Base-by-base conservation (phyloP, 192 early-diverging fungal species). In the Gamsiella multidivaricata region DNA sequence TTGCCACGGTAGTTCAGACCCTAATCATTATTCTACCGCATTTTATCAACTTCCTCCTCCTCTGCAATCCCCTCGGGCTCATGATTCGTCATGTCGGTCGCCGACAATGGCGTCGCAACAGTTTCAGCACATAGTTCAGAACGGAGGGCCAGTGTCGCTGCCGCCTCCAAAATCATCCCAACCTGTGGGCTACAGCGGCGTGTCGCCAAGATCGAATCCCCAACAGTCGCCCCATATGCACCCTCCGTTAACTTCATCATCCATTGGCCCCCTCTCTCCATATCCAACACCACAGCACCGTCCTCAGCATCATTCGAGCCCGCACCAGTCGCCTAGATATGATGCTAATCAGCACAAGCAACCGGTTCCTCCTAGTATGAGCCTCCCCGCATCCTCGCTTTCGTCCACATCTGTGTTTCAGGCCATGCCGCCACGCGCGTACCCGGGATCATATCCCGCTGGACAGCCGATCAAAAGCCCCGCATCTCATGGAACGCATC, bases 1-100 rank as follows among this genome's bases (percentile, higher is more conserved):
- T 25, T 45, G 68, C 43, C 52, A 55, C 3, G 43, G 36, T 3
- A 62, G 29, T 61, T 36, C 60, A 18, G 74, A 76, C 43, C 59
- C 65, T 18, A 64, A 47, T 32, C 74, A 78, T 28, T 54, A 78
- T 10, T 63, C 59, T 18, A 50, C 65, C 11, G 59, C 54, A 7
- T 78, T 78, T 41, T 78, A 78, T 52, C 74, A 78, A 33, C 65
- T 78, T 5, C 74, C 74, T 23, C 74, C 74, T 14, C 74, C 74
- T 22, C 54, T 78, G 14, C 74, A 78, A 33, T 26, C 71, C 12
- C 56, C 62, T 31, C 51, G 39, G 10, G 37, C 47, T 1, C 55
- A 45, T 2, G 68, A 70, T 18, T 12, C 34, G 5, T 20, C 46
- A 17, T 57, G 42, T 15, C 54, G 54, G 3, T 69, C 74, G 20